Evolutionary conservation across 73 alveolate species (phyloP), one percentile per base, ranked within the genome.

Genomic region (Paramecium bursaria): DNA sequence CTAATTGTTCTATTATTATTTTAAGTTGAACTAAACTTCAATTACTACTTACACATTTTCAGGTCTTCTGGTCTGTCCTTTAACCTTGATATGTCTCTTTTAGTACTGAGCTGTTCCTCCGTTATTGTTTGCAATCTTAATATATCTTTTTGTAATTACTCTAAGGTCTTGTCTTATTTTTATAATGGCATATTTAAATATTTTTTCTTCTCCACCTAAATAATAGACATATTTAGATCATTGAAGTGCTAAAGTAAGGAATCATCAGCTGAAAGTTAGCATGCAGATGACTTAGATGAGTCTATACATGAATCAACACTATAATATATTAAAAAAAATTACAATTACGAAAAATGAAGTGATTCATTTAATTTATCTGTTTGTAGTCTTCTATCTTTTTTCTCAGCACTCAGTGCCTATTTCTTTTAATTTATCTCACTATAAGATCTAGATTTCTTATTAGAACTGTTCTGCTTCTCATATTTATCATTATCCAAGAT

Each of bases 261-360:
- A 67, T 67, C 82, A 67, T 67, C 82, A 14, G 82, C 53, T 35
- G 82, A 67, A 21, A 67, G 27, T 35, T 31, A 42, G 10, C 82
- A 31, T 3, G 55, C 82, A 31, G 82, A 67, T 35, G 60, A 39
- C 23, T 67, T 67, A 5, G 82, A 31, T 2, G 26, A 25, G 1
- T 19, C 50, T 39, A 48, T 48, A 14, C 61, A 48, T 4, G 61
- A 48, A 6, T 67, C 82, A 31, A 42, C 27, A 39, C 82, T 35
- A n/a, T 67, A 21, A 39, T 39, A 25, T 35, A 25, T 19, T 31
- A 33, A 19, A 67, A 39, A 42, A n/a, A 25, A 67, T 39, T 67
- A 44, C 25, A 67, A 67, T 42, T 67, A 4, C 19, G 50, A 25
- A 67, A 67, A 67, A 4, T 67, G 82, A 39, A 67, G 44, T 4